phyloP scores from a whole-genome alignment of 768 basidiomycete species.

The Phylloporus arenicola region DNA sequence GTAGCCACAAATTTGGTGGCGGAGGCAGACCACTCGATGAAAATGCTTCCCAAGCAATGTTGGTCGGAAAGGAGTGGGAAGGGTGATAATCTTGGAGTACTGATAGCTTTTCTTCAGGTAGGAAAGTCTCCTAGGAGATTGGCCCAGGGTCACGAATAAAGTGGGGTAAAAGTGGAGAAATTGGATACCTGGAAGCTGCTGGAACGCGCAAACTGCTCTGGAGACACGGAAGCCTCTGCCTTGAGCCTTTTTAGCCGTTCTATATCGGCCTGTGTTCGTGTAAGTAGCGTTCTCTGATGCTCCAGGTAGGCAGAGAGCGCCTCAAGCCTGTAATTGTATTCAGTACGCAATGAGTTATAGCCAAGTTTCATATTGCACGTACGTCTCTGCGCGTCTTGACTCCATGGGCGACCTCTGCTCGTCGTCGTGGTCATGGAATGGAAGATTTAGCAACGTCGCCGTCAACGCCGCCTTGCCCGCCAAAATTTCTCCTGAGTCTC shows the following conservation, averaged over 20 bases:
- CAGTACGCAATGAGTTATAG: background rate
- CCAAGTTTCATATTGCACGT: slow-evolving; percentile 5
- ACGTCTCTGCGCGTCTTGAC: slow-evolving; percentile 33
- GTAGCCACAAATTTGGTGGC: background rate
- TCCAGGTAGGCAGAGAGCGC: slow-evolving; percentile 65
- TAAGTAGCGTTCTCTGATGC: slow-evolving; percentile 53
- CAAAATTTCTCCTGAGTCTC: slow-evolving; percentile 24
- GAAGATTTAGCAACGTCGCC: slow-evolving; percentile 9
- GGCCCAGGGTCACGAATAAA: slow-evolving; percentile 19
- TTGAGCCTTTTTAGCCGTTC: slow-evolving; percentile 46
- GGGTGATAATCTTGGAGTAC: slow-evolving; percentile 42
- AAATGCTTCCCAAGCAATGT: slow-evolving; percentile 61
- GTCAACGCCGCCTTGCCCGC: slow-evolving; percentile 8
- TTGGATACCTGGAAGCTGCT: slow-evolving; percentile 32
- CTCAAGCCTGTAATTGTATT: slow-evolving; percentile 30
- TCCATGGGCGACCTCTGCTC: slow-evolving; percentile 24
- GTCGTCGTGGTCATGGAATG: slow-evolving; percentile 32
- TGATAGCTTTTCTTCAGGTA: slow-evolving; percentile 39
- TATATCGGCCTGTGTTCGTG: slow-evolving; percentile 59
- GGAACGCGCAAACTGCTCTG: slow-evolving; percentile 31
- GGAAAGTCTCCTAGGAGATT: slow-evolving; percentile 3
- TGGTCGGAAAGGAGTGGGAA: slow-evolving; percentile 36
- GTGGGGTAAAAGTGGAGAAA: background rate
- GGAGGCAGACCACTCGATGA: slow-evolving; percentile 45
- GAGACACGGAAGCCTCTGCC: slow-evolving; percentile 32